Conservation (phyloP, 495 filamentous ascomycete genomes). For the Trichoderma orchidacearum region DNA sequence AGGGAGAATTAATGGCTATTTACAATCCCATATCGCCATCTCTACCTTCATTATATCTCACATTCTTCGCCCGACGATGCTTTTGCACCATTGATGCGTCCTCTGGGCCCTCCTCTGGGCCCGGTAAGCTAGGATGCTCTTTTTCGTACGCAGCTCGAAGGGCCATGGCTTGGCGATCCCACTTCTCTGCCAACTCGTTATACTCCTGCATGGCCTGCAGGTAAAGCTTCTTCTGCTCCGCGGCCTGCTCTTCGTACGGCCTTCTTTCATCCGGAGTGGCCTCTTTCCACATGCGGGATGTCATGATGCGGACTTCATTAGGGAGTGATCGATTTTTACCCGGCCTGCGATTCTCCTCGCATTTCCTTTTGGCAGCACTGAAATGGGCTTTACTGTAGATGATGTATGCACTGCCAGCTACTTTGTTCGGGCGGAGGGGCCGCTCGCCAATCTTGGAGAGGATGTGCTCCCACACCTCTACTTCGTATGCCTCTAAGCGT, state of each 20-base stretch:
- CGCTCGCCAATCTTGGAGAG: slow-evolving; percentile 56
- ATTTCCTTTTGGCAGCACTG: slow-evolving; percentile 55
- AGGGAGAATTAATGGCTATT: not conserved
- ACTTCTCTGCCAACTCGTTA: slow-evolving; percentile 43
- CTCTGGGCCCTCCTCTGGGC: not conserved
- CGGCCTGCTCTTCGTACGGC: slow-evolving; percentile 62
- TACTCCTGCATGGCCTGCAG: slow-evolving; percentile 42
- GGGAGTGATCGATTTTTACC: slow-evolving; percentile 53
- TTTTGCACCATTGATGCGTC: slow-evolving; percentile 7
- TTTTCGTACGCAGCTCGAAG: slow-evolving; percentile 50
- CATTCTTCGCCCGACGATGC: slow-evolving; percentile 9
- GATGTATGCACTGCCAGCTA: slow-evolving; percentile 59
- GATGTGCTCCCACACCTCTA: slow-evolving; percentile 56
- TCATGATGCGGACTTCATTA: slow-evolving; percentile 69
- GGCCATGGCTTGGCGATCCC: slow-evolving; percentile 51
- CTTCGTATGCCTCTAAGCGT: slow-evolving; percentile 55
- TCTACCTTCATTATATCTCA: slow-evolving; percentile 25
- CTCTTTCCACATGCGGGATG: slow-evolving; percentile 82
- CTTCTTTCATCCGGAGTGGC: slow-evolving; percentile 49
- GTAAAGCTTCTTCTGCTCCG: slow-evolving; percentile 50
- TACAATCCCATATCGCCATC: slow-evolving; percentile 10
- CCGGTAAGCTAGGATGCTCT: slow-evolving; percentile 33
- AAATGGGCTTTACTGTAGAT: slow-evolving; percentile 72
- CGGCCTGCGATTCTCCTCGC: slow-evolving; percentile 51
- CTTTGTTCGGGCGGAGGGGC: slow-evolving; percentile 53